These are phyloP conservation scores for Neopestalotiopsis rosae DNA, from an alignment of 2,329 filamentous ascomycete genomes.

Conservation along the genomic window DNA sequence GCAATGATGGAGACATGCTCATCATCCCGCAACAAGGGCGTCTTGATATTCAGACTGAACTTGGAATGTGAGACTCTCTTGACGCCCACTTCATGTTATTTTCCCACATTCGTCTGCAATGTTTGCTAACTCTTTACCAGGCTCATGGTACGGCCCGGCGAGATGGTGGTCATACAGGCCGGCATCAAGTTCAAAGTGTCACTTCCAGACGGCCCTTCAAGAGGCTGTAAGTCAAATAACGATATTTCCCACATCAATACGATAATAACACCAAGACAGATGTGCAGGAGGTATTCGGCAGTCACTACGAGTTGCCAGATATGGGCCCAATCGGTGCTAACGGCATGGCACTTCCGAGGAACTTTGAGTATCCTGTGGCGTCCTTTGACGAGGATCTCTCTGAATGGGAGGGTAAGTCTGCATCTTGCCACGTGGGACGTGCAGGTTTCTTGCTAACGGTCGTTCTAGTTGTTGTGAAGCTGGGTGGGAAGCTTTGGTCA, in stretches of 20 bases:
- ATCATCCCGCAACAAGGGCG: constrained; percentile 67
- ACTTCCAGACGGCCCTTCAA: constrained; percentile 59
- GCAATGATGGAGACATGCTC: constrained; percentile 68
- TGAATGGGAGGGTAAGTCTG: constrained; percentile 27
- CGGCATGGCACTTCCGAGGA: constrained; percentile 66
- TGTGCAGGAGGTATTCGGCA: constrained; percentile 67
- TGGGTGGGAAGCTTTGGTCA: constrained; percentile 62
- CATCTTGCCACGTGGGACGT: constrained; percentile 9
- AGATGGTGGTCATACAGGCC: constrained; percentile 68
- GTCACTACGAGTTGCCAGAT: constrained; percentile 67
- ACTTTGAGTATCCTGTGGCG: constrained; percentile 68
- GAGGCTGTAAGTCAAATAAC: constrained; percentile 48
- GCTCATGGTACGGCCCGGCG: constrained; percentile 63
- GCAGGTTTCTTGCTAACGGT: not conserved
- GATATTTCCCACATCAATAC: not conserved
- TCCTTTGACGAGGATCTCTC: constrained; percentile 44
- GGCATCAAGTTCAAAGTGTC: constrained; percentile 65
- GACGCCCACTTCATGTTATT: constrained; percentile 37
- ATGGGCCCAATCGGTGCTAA: constrained; percentile 69
- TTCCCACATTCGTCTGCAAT: too few species aligned
- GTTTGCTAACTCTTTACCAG: constrained; percentile 19
- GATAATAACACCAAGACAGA: not conserved
- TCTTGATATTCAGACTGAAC: constrained; percentile 70
- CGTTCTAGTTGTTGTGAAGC: constrained; percentile 57
- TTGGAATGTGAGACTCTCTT: constrained; percentile 44